Conservation (phyloP, 345 rosid genomes). For the Salix purpurea region DNA sequence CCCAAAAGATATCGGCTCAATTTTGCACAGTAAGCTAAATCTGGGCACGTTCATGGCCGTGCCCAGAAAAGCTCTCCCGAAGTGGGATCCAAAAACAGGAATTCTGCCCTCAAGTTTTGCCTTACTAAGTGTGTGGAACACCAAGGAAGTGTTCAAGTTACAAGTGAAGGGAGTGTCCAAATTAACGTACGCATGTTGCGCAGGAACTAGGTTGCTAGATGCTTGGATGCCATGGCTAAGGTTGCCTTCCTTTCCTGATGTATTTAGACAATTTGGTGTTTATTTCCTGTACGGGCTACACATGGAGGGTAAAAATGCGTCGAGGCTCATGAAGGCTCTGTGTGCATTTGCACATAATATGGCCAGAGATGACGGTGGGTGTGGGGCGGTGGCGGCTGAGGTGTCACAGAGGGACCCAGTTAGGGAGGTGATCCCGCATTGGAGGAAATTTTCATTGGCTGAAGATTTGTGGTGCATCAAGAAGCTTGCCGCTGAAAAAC, state of each 20-base stretch:
- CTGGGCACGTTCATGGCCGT: slow-evolving; percentile 72
- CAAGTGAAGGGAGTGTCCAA: slow-evolving; percentile 56
- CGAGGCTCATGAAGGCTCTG: slow-evolving; percentile 49
- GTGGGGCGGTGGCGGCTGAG: slow-evolving; percentile 62
- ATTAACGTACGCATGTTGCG: slow-evolving; percentile 42
- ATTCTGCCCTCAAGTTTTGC: slow-evolving; percentile 46
- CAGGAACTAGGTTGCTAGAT: slow-evolving; percentile 55
- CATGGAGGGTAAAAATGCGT: slow-evolving; percentile 54
- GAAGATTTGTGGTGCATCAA: slow-evolving; percentile 76
- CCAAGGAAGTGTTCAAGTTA: slow-evolving; percentile 59
- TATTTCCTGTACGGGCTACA: slow-evolving; percentile 57
- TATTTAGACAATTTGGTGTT: slow-evolving; percentile 58
- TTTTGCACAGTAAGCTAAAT: slow-evolving; percentile 41
- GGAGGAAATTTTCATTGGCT: slow-evolving; percentile 62
- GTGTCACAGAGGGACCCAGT: slow-evolving; percentile 55
- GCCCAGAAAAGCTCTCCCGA: slow-evolving; percentile 24
- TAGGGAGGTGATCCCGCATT: slow-evolving; percentile 52
- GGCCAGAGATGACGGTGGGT: slow-evolving; percentile 57
- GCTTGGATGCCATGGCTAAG: slow-evolving; percentile 63
- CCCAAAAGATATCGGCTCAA: slow-evolving; percentile 46
- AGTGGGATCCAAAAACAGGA: slow-evolving; percentile 35
- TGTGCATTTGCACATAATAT: slow-evolving; percentile 60
- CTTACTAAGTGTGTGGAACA: slow-evolving; percentile 64
- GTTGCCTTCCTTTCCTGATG: slow-evolving; percentile 67
- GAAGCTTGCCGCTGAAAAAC: slow-evolving; percentile 23